Base-by-base conservation (phyloP, 2,329 filamentous ascomycete species). In the Trichoderma cornu-damae region DNA sequence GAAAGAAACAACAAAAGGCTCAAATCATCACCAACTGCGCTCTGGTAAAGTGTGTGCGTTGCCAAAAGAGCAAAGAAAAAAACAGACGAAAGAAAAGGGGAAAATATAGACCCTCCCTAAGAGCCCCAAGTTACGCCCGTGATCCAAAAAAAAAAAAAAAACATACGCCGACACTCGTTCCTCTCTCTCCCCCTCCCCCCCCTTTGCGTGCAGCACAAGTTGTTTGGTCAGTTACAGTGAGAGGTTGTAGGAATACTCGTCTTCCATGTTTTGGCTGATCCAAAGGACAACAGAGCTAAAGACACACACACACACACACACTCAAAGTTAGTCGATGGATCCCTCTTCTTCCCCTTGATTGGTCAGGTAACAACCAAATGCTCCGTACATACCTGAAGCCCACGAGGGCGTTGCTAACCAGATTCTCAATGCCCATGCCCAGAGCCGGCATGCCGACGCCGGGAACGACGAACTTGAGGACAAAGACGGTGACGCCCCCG, bases 211-310 rank as follows among this genome's bases (percentile, higher is more conserved):
- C 52, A 47, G 30, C 24, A 28, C 24, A 30, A 12, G 32, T n/a
- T n/a, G 16, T 55, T 24, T 4, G 26, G 14, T 59, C 51, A 4
- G 57, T 72, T 69, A 85, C 61, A 87, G 75, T 59, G 83, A 78
- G 63, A 87, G 71, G 69, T 86, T 87, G 71, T 87, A 87, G 46
- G 83, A 79, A 65, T 87, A 87, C 71, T 87, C 84, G 66, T 87
- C 84, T 74, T 87, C 84, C 81, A 87, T 86, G 66, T 87, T 87
- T 76, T 87, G 84, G 72, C 80, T 84, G 56, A 87, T 72, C 84
- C 84, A 87, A 40, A 87, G 77, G 60, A 86, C 79, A 47, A 85
- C 83, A 20, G 80, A 81, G 71, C 82, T 83, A 62, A 14, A 9
- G 3, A 12, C 16, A 35, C 35, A 7, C 38, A 20, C 18, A n/a